Base-by-base conservation (phyloP, 73 alveolate genomes). In the Paramecium octaurelia region DNA sequence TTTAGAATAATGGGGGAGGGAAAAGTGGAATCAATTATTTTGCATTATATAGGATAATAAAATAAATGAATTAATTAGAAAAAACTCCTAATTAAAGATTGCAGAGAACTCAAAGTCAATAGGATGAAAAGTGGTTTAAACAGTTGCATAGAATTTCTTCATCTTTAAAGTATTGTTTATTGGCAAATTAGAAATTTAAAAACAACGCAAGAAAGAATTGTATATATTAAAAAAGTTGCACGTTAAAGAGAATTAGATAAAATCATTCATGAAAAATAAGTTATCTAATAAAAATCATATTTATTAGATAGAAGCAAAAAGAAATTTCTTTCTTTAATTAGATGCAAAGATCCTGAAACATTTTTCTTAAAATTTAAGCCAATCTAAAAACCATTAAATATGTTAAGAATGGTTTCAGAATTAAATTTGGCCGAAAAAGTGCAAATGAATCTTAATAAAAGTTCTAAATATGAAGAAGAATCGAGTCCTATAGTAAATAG, bases 331-430 rank as follows among this genome's bases (percentile, higher is more conserved):
- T 80, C 91, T 12, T 46, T 80, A 40, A 80, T 80, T n/a, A 40
- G 91, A 46, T 23, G 91, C 24, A 80, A 80, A 46, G 91, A 80
- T 43, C 57, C 91, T 20, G 91, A 80, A 23, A 34, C 43, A 21
- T 80, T 31, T 31, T 80, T 42, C 73, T 20, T 80, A 43, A 80
- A 80, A 46, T 80, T 80, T 46, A 42, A 48, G 34, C 91, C 91
- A 80, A 23, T 80, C 12, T 31, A 80, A 80, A 80, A 80, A 48
- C 91, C 91, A 1, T 46, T 80, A n/a, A 80, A 80, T 35, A 43
- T 80, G 57, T 24, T 80, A 35, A 80, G 91, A 80, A 80, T 80
- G 91, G 29, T 80, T 34, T 27, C 46, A 31, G 91, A 80, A 80
- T 64, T 80, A 20, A 80, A 80, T 31, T 31, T 80, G 23, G 43